Conservation (phyloP, 2,329 filamentous ascomycete genomes). For the Colletotrichum tropicicola region DNA sequence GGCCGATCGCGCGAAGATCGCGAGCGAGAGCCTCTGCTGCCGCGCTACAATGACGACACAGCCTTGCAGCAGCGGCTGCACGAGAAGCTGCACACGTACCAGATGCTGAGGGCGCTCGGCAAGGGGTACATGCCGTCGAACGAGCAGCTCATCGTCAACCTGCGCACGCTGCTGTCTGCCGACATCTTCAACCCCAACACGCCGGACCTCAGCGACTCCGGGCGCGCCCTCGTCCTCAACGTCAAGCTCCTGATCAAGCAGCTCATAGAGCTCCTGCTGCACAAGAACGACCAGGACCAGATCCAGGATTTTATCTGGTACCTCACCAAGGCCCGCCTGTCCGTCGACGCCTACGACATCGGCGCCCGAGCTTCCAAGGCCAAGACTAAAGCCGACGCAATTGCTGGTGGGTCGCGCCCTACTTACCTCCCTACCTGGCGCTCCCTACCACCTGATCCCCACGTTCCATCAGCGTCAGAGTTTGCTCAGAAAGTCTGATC, state of each 20-base stretch:
- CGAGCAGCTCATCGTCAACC: slow-evolving; percentile 81
- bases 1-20: slow-evolving; percentile 56
- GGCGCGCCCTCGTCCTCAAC: slow-evolving; percentile 76
- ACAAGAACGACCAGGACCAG: slow-evolving; percentile 87
- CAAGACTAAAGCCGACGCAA: slow-evolving; percentile 75
- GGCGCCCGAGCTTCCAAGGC: slow-evolving; percentile 67
- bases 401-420: slow-evolving; percentile 65
- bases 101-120: slow-evolving; percentile 84
- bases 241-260: slow-evolving; percentile 78
- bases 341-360: slow-evolving; percentile 72
- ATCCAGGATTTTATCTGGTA: slow-evolving; percentile 95
- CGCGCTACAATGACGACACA: slow-evolving; percentile 85
- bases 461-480: background rate
- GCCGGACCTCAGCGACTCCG: slow-evolving; percentile 79
- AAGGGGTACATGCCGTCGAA: slow-evolving; percentile 94
- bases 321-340: slow-evolving; percentile 76
- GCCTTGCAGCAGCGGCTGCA: slow-evolving; percentile 79
- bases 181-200: slow-evolving; percentile 80
- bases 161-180: slow-evolving; percentile 80
- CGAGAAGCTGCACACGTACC: slow-evolving; percentile 91
- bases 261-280: slow-evolving; percentile 81
- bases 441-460: background rate
- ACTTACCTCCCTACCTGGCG: background rate
- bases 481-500: background rate
- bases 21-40: slow-evolving; percentile 82